Conservation (phyloP, 495 filamentous ascomycete species). For the Daldinia concentrica region DNA sequence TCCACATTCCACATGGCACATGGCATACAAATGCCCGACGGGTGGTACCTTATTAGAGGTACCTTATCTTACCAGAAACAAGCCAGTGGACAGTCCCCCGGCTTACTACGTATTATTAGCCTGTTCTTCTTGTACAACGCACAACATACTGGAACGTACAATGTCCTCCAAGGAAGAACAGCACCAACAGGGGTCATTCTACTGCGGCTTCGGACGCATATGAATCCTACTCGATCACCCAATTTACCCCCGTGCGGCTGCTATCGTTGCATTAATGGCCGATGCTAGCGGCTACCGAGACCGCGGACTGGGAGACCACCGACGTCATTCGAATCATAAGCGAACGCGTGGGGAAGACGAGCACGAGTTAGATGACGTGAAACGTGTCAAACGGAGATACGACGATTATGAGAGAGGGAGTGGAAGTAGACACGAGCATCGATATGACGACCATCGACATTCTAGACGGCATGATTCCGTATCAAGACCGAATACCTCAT, state of each 20-base stretch:
- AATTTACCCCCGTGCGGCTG: slow-evolving; percentile 7
- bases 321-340: slow-evolving; percentile 30
- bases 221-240: slow-evolving; percentile 24
- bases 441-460: slow-evolving; percentile 3
- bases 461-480: not conserved
- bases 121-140: not conserved
- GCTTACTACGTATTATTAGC: slow-evolving; percentile 6
- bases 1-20: slow-evolving; percentile 8
- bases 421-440: not conserved
- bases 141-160: not conserved
- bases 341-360: slow-evolving; percentile 38
- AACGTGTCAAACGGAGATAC: slow-evolving; percentile 18
- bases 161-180: not conserved
- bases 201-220: slow-evolving; percentile 30
- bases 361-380: slow-evolving; percentile 5
- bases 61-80: no score
- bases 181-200: not conserved
- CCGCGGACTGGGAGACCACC: slow-evolving; percentile 25
- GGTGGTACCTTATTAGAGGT: not conserved
- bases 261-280: slow-evolving; percentile 35
- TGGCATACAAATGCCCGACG: slow-evolving; percentile 21
- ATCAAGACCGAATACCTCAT: not conserved
- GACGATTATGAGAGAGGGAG: slow-evolving; percentile 2
- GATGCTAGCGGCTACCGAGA: slow-evolving; percentile 25
- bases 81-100: no score